Base-by-base conservation (phyloP, 805 yeast species). In the Metschnikowia similis region DNA sequence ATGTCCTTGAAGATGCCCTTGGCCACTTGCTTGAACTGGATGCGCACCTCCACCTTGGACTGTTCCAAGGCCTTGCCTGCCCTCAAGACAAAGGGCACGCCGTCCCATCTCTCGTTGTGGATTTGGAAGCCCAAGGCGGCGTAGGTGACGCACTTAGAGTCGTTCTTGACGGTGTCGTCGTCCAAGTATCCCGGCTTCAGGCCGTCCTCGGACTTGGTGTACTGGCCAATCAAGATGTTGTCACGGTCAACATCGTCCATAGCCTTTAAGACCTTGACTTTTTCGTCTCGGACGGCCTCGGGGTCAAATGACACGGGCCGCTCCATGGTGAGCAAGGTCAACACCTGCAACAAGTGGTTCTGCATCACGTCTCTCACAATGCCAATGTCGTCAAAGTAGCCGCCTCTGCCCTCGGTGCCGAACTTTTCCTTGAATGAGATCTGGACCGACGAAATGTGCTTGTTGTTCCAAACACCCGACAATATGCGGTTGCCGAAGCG, bases 331-430 rank as follows among this genome's bases (percentile, higher is more conserved):
- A 92, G 74, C 49, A 94, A 70, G 6, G 98, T 91, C 65, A 94
- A 74, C 21, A 92, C 95, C 75, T 94, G 99, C 64, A 92, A 77
- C 61, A 94, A 71, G 73, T 94, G 99, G 78, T 94, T 94, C 76
- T 94, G 99, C 89, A 94, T 92, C 43, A 94, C 98, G 66, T 94
- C 99, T 70, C 99, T 83, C 59, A 94, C 87, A 65, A 94, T 94
- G 51, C 99, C 99, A 63, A 91, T 89, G 49, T 79, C 76, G 71
- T 94, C 98, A 64, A 94, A 94, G 75, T 94, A 94, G 35, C 99
- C 99, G 59, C 99, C 99, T 66, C 99, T 83, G 50, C 99, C 99
- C 72, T 94, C 97, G 37, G 99, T 94, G 49, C 99, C 99, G 61
- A 94, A 94, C n/a, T 94, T 89, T 74, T 94, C 99, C 75, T 94